Percentiles rank a stretch among this genome's conserved stretches.
phyloP scores from a whole-genome alignment of 2,329 filamentous ascomycete species.

The Colletotrichum gigasporum region DNA sequence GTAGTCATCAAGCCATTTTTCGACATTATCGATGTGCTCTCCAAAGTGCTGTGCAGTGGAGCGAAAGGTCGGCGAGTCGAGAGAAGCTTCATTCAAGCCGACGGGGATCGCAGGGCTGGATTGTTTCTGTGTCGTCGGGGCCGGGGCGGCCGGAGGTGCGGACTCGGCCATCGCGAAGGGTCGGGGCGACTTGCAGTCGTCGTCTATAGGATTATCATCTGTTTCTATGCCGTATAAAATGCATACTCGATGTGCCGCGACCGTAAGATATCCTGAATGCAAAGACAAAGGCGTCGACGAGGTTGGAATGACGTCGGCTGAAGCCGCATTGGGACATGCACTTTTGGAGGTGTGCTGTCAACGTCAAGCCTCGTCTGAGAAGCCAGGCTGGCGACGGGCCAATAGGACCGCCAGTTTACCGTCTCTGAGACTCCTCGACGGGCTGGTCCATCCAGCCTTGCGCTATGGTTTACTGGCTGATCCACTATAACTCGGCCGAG shows the following conservation, averaged over 20 bases:
- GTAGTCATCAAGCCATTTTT: slow-evolving; percentile 85
- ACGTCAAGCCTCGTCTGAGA: slow-evolving; percentile 23
- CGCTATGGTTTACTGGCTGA: not conserved
- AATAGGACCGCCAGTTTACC: not conserved
- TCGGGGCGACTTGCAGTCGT: not conserved
- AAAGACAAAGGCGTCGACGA: not conserved
- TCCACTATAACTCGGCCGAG: slow-evolving; percentile 29
- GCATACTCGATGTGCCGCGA: slow-evolving; percentile 15
- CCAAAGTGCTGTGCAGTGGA: slow-evolving; percentile 86
- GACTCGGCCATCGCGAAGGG: slow-evolving; percentile 28
- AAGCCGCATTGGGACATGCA: slow-evolving; percentile 12
- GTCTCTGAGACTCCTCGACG: not conserved
- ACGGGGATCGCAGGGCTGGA: slow-evolving; percentile 72
- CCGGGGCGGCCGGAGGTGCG: slow-evolving; percentile 13
- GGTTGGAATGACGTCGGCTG: slow-evolving; percentile 29
- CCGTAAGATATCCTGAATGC: not conserved
- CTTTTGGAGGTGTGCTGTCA: slow-evolving; percentile 28
- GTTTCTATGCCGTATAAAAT: not conserved
- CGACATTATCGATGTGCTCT: slow-evolving; percentile 90
- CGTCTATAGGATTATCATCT: slow-evolving; percentile 15
- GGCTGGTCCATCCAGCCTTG: not conserved
- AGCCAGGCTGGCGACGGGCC: not conserved
- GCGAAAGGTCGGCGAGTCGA: slow-evolving; percentile 96
- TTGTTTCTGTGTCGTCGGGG: slow-evolving; percentile 29
- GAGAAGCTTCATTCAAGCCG: slow-evolving; percentile 89